Evolutionary conservation across 768 basidiomycete genomes (phyloP).

Genomic region (Hemileccinum impolitum): DNA sequence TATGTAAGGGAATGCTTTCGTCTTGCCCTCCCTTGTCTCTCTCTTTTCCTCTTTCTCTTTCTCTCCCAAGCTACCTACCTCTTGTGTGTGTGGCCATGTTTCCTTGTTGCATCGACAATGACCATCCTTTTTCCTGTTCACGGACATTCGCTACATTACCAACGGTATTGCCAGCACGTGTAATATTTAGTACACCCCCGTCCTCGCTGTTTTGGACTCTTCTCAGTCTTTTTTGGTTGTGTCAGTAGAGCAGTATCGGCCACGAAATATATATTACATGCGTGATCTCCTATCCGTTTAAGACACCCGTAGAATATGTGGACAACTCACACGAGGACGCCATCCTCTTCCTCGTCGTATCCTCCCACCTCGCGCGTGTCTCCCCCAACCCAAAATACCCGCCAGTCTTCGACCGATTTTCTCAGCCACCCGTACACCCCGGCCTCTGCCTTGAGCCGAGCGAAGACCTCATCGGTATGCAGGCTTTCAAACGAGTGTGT

Average conservation of each 20-base stretch:
- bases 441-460: slow-evolving; percentile 47
- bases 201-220: slow-evolving; percentile 19
- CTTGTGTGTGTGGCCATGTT: slow-evolving; percentile 8
- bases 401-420: slow-evolving; percentile 71
- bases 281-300: neutral
- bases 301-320: neutral
- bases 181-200: slow-evolving; percentile 24
- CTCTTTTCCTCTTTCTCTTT: neutral
- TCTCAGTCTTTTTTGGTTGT: slow-evolving; percentile 7
- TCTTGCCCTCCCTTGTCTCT: neutral
- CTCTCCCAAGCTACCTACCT: neutral
- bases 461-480: slow-evolving; percentile 49
- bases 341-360: slow-evolving; percentile 28
- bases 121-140: slow-evolving; percentile 9
- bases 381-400: slow-evolving; percentile 82
- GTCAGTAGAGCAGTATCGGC: slow-evolving; percentile 17
- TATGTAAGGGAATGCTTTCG: slow-evolving; percentile 8
- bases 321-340: slow-evolving; percentile 24
- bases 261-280: slow-evolving; percentile 20
- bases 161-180: slow-evolving; percentile 21
- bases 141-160: slow-evolving; percentile 25
- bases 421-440: slow-evolving; percentile 79
- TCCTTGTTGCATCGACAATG: slow-evolving; percentile 15
- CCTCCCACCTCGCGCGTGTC: slow-evolving; percentile 31
- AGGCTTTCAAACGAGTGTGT: slow-evolving; percentile 46